Evolutionary conservation across 176 grass and related monocot genomes (phyloP).

Genomic region (Carex pumila): DNA sequence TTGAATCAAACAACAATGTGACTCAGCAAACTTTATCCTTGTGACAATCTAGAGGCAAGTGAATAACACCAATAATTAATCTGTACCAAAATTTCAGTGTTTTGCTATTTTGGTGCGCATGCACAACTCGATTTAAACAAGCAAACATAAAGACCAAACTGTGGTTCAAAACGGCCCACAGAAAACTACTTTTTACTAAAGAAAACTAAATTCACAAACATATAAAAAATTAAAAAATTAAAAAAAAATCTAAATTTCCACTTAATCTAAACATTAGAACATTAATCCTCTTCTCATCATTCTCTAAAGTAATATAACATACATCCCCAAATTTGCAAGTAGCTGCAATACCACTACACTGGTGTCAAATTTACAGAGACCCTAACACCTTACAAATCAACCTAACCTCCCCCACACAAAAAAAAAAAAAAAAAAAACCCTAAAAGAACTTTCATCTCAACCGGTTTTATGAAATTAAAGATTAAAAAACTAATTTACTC

Average conservation of each 20-base stretch:
- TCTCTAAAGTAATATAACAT: slow-evolving; percentile 2
- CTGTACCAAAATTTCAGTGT: not conserved
- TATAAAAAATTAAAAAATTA: no score
- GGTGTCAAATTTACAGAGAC: slow-evolving; percentile 57
- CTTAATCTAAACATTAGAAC: not conserved
- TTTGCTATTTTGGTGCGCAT: not conserved
- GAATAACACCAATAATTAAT: not conserved
- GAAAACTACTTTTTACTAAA: not conserved
- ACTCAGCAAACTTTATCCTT: not conserved
- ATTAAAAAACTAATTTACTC: not conserved
- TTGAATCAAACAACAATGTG: not conserved
- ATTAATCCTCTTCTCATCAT: slow-evolving; percentile 7
- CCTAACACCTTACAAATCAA: slow-evolving; percentile 1
- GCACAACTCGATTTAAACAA: slow-evolving; percentile 4
- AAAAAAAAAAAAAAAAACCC: not conserved
- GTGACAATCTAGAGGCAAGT: not conserved
- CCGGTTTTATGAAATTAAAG: not conserved
- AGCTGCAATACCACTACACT: not conserved
- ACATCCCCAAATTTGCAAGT: not conserved
- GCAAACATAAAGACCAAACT: not conserved
- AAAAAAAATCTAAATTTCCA: not conserved
- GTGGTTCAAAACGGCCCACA: not conserved
- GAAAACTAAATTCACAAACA: not conserved
- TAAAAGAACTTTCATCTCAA: not conserved
- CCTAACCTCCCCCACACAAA: not conserved